phyloP scores from a whole-genome alignment of 2,329 filamentous ascomycete genomes.

The Aspergillus sclerotialis region DNA sequence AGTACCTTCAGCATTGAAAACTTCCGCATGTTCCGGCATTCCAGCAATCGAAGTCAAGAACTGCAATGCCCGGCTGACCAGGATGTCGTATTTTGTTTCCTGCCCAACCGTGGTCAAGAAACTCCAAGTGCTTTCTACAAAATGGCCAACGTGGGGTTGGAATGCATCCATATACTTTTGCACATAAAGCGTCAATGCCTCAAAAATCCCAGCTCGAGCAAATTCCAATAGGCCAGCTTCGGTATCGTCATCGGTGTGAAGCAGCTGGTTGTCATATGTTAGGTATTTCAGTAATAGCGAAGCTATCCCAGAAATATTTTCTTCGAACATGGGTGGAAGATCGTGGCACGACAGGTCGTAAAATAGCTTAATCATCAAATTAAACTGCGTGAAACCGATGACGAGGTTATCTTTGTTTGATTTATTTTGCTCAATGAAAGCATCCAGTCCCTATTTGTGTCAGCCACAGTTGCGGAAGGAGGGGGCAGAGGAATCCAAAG shows the following conservation, averaged over 20 bases:
- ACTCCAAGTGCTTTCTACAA: conserved; percentile 86
- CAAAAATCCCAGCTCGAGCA: conserved; percentile 89
- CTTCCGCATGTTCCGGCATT: conserved; percentile 67
- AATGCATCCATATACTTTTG: conserved; percentile 96
- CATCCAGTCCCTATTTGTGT: conserved; percentile 37
- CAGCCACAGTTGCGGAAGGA: conserved; percentile 8
- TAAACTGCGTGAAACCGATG: conserved; percentile 75
- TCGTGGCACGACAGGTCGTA: conserved; percentile 98
- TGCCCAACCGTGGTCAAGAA: conserved; percentile 78
- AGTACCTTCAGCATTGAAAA: conserved; percentile 76
- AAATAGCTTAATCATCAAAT: conserved; percentile 83
- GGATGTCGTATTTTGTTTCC: conserved; percentile 86
- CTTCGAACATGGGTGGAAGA: conserved; percentile 88
- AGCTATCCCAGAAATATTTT: conserved; percentile 71
- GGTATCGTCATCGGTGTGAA: conserved; percentile 80
- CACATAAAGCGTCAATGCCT: conserved; percentile 80
- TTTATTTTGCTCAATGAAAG: conserved; percentile 63
- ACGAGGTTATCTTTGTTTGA: conserved; percentile 67
- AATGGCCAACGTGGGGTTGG: conserved; percentile 67
- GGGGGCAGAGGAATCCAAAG: not conserved
- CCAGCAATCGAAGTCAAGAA: conserved; percentile 87
- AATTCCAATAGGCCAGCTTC: conserved; percentile 79
- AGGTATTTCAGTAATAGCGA: conserved; percentile 86
- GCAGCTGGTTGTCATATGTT: conserved; percentile 73
- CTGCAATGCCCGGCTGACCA: conserved; percentile 90